Base-by-base conservation (phyloP, 2,329 filamentous ascomycete genomes). In the Botryotinia calthae region DNA sequence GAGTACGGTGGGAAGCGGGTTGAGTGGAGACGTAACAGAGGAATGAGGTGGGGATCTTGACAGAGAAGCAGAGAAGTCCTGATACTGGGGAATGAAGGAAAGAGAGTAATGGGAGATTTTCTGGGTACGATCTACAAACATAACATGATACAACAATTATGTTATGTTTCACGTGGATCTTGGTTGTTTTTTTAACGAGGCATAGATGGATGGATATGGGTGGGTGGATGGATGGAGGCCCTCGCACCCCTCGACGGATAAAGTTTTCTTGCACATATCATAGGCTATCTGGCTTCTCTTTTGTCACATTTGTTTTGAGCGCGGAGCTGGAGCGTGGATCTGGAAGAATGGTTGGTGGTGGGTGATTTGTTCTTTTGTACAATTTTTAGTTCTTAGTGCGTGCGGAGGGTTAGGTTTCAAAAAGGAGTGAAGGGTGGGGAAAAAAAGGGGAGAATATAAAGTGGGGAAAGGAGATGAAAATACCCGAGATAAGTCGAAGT, bases 1-100 rank as follows among this genome's bases (percentile, higher is more conserved):
- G 25, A 82, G 81, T 73, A 82, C 79, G 68, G 74, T 74, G 9
- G 81, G 77, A 74, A 79, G 81, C 48, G 59, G 78, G 34, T 75
- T 74, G 44, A 78, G 76, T 70, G 77, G 79, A 2, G 73, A 73
- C 44, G 79, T 79, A 73, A 79, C 31, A 5, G 71, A 72, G 25
- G 71, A 72, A 68, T 72, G 67, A 42, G 14, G 42, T 18, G 14
- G 22, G 40, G 59, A 40, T 42, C 6, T n/a, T 16, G 37, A 25
- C 18, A 40, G 34, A 40, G 16, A 34, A 4, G 42, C 40, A 62
- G 59, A 62, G 22, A 18, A n/a, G 16, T n/a, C 37, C 46, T 64
- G 62, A 46, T 46, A 25, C 20, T 46, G 28, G 42, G n/a, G 18
- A 20, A 66, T 37, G 34, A 42, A 18, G 12, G 10, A 25, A 28